Conservation (phyloP, 2,329 filamentous ascomycete genomes). For the Colletotrichum caudatum region DNA sequence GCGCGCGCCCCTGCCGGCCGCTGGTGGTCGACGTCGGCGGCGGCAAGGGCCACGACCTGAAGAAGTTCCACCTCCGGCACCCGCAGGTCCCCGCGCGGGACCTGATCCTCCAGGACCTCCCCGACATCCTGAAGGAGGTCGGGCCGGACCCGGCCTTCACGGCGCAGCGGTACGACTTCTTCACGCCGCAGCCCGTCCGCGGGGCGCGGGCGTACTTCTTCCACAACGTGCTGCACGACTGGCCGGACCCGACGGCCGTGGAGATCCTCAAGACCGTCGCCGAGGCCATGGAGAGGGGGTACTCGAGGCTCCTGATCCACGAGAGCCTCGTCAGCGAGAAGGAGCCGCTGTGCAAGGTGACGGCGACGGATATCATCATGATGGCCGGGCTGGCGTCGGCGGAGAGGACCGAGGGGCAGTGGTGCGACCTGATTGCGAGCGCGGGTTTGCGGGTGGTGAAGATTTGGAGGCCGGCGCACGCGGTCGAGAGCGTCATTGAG, state of each 20-base stretch:
- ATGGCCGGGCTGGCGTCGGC: conserved; percentile 49
- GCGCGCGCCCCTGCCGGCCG: conserved; percentile 46
- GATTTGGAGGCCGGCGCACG: conserved; percentile 48
- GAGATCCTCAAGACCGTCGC: conserved; percentile 41
- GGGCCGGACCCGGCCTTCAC: conserved; percentile 45
- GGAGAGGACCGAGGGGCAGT: conserved; percentile 51
- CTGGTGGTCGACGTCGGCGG: conserved; percentile 54
- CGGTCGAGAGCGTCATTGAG: conserved; percentile 49
- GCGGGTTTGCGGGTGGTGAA: conserved; percentile 48
- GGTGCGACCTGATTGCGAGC: conserved; percentile 45
- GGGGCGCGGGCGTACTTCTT: conserved; percentile 51
- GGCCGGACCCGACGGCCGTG: conserved; percentile 43
- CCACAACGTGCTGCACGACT: conserved; percentile 46
- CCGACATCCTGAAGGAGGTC: conserved; percentile 49
- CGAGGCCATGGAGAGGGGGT: conserved; percentile 46
- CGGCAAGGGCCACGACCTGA: conserved; percentile 53
- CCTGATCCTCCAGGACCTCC: conserved; percentile 52
- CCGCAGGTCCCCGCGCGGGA: conserved; percentile 44
- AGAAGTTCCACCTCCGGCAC: conserved; percentile 49
- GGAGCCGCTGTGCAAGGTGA: conserved; percentile 48
- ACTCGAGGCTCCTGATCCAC: conserved; percentile 54
- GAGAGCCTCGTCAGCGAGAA: conserved; percentile 51
- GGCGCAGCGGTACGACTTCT: conserved; percentile 52
- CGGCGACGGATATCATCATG: conserved; percentile 52
- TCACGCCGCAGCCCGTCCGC: conserved; percentile 54